Base-by-base conservation (phyloP, 139 green algal species). In the Nannochloris sp. region DNA sequence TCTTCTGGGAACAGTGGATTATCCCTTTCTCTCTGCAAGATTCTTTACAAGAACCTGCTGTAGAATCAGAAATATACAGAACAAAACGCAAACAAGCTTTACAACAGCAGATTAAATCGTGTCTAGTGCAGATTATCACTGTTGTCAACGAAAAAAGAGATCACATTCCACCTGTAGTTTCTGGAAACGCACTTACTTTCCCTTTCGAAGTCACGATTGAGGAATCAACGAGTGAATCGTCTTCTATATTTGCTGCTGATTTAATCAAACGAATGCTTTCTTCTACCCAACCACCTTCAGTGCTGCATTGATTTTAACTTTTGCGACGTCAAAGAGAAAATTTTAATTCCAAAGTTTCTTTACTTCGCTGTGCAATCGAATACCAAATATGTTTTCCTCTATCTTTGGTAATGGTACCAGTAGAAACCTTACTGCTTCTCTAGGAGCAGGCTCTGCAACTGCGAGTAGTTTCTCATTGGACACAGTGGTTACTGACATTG, bases 1-100 rank as follows among this genome's bases (percentile, higher is more conserved):
- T 92, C 35, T 92, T 86, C 65, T 97, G 90, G 90, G 90, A 97
- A 78, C 80, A 89, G 69, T 97, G 90, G 90, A 83, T 58, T 24
- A 48, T 61, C 24, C 37, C 47, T 15, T 27, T 64, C 14, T 19
- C 19, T 9, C 24, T 27, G 51, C 51, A 9, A 59, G 12, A 33
- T 12, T 19, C 25, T 25, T 24, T 9, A 19, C 30, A 42, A 48
- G 7, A 29, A 42, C n/a, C 24, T 27, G 6, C 55, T 7, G 13
- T 24, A 14, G 19, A 31, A 25, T n/a, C 60, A 35, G 60, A 8
- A 46, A 15, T 44, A 6, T 6, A 19, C 37, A 6, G 19, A 1
- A 29, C 47, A 3, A 46, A 68, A 63, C 67, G 36, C 45, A 42
- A 37, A 29, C 30, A 39, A 37, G 44, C 25, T 64, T 67, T 90